Evolutionary conservation across 208 protist genomes (phyloP).

Genomic region (Acanthamoeba castellanii): DNA sequence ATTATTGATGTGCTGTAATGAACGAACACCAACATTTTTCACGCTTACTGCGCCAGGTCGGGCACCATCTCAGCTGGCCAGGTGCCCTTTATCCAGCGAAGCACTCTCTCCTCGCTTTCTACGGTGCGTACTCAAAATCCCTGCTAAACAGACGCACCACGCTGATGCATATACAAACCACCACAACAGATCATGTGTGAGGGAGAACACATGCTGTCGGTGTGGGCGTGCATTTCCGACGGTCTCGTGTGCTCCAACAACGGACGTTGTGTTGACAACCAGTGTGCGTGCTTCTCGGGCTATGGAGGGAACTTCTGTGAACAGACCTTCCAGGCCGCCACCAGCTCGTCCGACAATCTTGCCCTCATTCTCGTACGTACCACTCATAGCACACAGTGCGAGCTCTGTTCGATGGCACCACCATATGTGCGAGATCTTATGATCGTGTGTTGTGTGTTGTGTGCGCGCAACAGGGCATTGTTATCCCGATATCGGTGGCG

Average conservation of each 20-base stretch:
- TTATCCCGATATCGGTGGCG: slow-evolving; percentile 30
- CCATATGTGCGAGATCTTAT: too few relatives aligned
- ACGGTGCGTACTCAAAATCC: not conserved
- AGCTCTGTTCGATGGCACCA: too few relatives aligned
- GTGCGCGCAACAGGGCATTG: not conserved
- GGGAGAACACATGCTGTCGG: slow-evolving; percentile 19
- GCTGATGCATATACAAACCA: not conserved
- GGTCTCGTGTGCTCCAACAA: slow-evolving; percentile 33
- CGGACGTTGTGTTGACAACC: slow-evolving; percentile 44
- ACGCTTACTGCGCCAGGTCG: not conserved
- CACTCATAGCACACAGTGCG: too few relatives aligned
- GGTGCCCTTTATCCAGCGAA: not conserved
- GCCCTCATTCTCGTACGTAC: slow-evolving; percentile 21
- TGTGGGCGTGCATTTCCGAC: slow-evolving; percentile 55
- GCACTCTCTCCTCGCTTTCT: not conserved
- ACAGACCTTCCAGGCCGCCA: not conserved
- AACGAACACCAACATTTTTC: too few relatives aligned
- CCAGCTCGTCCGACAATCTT: not conserved
- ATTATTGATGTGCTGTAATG: too few relatives aligned
- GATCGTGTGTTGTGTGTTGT: not conserved
- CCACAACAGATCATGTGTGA: slow-evolving; percentile 40
- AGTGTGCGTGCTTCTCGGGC: slow-evolving; percentile 56
- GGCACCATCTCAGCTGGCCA: slow-evolving; percentile 51
- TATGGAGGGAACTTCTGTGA: slow-evolving; percentile 52
- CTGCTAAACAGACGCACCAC: not conserved